phyloP scores from a whole-genome alignment of 2,329 filamentous ascomycete species.

The Clonostachys sp. region DNA sequence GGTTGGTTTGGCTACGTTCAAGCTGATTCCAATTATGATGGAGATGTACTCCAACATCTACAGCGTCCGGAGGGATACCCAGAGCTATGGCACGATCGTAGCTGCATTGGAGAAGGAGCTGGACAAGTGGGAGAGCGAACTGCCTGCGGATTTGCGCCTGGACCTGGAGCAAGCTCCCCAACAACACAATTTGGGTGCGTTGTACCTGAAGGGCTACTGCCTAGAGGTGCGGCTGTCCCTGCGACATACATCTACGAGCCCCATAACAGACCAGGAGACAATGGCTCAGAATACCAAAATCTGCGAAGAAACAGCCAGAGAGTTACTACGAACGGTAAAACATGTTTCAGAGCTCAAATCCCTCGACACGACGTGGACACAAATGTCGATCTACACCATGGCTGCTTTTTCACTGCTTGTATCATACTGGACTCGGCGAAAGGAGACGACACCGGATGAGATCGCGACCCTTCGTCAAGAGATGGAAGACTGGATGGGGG shows the following conservation, averaged over 20 bases:
- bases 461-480: conserved; percentile 58
- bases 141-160: conserved; percentile 56
- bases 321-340: conserved; percentile 57
- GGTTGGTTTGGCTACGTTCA: conserved; percentile 62
- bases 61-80: conserved; percentile 57
- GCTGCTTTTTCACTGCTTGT: conserved; percentile 72
- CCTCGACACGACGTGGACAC: conserved; percentile 76
- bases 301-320: conserved; percentile 61
- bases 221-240: conserved; percentile 57
- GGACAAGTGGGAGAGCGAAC: conserved; percentile 54
- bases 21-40: conserved; percentile 61
- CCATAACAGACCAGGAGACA: conserved; percentile 47
- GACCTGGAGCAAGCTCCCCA: conserved; percentile 34
- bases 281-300: conserved; percentile 60
- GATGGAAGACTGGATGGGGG: conserved; percentile 65
- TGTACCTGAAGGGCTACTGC: conserved; percentile 48
- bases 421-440: conserved; percentile 62
- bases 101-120: conserved; percentile 62
- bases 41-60: conserved; percentile 78
- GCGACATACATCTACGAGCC: conserved; percentile 56
- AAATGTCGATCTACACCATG: conserved; percentile 65
- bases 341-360: conserved; percentile 60
- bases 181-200: conserved; percentile 42
- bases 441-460: conserved; percentile 52
- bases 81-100: conserved; percentile 60